Conservation (phyloP, 495 filamentous ascomycete species). For the Talaromyces wortmannii region DNA sequence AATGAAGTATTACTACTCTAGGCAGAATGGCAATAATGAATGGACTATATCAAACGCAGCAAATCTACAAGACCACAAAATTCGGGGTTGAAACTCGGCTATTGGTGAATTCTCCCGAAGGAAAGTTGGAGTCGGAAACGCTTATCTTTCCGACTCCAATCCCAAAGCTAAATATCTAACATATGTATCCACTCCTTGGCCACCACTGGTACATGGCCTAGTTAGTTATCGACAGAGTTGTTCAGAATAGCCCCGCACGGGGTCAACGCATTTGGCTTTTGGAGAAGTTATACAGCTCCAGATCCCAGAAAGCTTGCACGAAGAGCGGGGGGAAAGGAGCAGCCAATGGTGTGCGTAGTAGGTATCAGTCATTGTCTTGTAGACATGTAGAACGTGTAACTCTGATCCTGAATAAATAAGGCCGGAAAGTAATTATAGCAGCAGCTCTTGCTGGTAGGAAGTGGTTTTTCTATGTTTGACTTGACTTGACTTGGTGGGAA, state of each 20-base stretch:
- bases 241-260: background rate
- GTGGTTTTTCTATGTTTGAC: background rate
- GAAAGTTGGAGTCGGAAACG: background rate
- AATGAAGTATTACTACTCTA: background rate
- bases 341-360: background rate
- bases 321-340: background rate
- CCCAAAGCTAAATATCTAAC: background rate
- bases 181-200: background rate
- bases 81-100: slow-evolving; percentile 1
- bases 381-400: background rate
- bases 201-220: background rate
- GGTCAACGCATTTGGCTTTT: background rate
- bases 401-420: background rate
- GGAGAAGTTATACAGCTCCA: background rate
- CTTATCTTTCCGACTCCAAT: slow-evolving; percentile 4
- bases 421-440: background rate
- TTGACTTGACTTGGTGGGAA: background rate
- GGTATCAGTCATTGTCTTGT: background rate
- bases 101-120: slow-evolving; percentile 1
- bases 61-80: background rate
- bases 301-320: background rate
- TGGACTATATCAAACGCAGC: background rate
- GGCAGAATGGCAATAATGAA: background rate
- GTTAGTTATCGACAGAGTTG: slow-evolving; percentile 1
- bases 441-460: background rate